Percentiles rank a stretch among this genome's conserved stretches.
These are phyloP conservation scores for Penicillium sp. DNA, from an alignment of 2,329 filamentous ascomycete genomes.

Conservation along the genomic window DNA sequence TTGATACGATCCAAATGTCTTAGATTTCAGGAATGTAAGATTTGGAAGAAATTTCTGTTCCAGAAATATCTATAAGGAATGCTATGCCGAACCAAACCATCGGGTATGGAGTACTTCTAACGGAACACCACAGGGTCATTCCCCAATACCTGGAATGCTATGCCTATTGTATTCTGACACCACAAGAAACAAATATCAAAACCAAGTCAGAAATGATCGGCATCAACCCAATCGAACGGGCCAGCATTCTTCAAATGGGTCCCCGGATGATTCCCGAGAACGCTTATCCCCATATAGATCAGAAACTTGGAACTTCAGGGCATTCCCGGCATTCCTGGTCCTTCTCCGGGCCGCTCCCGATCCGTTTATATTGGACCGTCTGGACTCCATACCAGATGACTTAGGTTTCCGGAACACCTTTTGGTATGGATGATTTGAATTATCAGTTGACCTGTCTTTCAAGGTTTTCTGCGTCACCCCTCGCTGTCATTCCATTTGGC, in stretches of 20 bases:
- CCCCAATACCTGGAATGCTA: constrained; percentile 2
- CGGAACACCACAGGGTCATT: background rate
- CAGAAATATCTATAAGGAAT: background rate
- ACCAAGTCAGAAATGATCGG: background rate
- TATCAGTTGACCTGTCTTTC: background rate
- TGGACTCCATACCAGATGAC: background rate
- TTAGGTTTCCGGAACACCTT: background rate
- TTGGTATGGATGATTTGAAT: background rate
- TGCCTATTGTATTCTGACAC: background rate
- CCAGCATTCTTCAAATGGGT: constrained; percentile 14
- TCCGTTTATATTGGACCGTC: background rate
- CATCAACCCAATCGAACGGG: constrained; percentile 6
- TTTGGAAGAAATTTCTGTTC: background rate
- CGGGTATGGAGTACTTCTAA: background rate
- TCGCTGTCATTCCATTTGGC: background rate
- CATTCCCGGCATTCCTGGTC: constrained; percentile 10
- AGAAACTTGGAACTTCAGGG: background rate
- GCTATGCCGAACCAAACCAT: background rate
- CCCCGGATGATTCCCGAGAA: constrained; percentile 7
- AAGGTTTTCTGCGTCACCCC: background rate
- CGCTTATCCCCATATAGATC: background rate
- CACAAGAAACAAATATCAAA: background rate
- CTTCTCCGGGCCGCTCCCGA: constrained; percentile 3
- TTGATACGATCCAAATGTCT: background rate
- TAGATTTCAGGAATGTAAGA: background rate